These are phyloP conservation scores for Aspergillus asperescens DNA, from an alignment of 495 filamentous ascomycete species.

Conservation along the genomic window DNA sequence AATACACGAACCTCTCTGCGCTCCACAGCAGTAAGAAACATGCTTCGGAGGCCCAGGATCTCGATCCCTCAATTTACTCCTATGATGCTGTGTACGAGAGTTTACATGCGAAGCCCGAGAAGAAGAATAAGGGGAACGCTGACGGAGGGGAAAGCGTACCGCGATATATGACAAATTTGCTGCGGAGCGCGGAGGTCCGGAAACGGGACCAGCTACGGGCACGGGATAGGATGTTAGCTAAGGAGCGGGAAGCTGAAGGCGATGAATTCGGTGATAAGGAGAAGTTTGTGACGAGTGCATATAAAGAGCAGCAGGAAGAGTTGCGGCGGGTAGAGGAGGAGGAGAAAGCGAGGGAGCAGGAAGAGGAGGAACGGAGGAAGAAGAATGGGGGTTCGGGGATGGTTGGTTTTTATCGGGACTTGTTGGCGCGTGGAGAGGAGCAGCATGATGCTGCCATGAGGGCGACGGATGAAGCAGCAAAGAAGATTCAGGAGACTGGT, in stretches of 20 bases:
- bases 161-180: conserved; percentile 76
- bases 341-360: conserved; percentile 64
- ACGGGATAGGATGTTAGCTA: conserved; percentile 77
- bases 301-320: conserved; percentile 89
- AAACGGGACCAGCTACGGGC: conserved; percentile 87
- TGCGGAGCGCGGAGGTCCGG: conserved; percentile 75
- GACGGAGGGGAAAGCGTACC: conserved; percentile 42
- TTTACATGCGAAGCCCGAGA: conserved; percentile 39
- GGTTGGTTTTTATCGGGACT: conserved; percentile 78
- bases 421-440: conserved; percentile 72
- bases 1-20: conserved; percentile 48
- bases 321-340: conserved; percentile 72
- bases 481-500: conserved; percentile 41
- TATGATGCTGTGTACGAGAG: conserved; percentile 54
- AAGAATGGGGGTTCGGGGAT: conserved; percentile 66
- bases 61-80: conserved; percentile 52
- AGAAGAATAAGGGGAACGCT: conserved; percentile 11
- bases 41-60: conserved; percentile 39
- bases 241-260: conserved; percentile 87
- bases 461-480: conserved; percentile 60
- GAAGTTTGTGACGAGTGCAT: conserved; percentile 93
- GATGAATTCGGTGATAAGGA: conserved; percentile 94
- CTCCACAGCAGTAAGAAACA: conserved; percentile 45
- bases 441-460: conserved; percentile 65
- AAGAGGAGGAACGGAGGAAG: conserved; percentile 56